Conservation (phyloP, 2,329 filamentous ascomycete genomes). For the Colletotrichum cereale region DNA sequence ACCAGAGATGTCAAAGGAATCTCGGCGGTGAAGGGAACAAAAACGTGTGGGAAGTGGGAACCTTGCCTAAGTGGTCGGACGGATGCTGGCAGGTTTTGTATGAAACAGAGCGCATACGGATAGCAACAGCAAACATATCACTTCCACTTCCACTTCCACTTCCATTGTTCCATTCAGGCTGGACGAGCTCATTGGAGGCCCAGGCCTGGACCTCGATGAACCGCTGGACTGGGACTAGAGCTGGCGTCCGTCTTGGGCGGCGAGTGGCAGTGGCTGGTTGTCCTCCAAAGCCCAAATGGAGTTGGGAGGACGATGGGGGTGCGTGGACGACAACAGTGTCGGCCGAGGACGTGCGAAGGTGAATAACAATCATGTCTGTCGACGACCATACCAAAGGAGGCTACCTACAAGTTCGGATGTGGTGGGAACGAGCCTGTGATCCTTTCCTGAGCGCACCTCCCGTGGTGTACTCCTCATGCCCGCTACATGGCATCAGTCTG, state of each 20-base stretch:
- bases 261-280: conserved; percentile 34
- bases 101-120: conserved; percentile 38
- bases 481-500: conserved; percentile 23
- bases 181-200: conserved; percentile 7
- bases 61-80: conserved; percentile 3
- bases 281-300: conserved; percentile 29
- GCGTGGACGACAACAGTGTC: conserved; percentile 12
- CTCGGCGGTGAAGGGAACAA: conserved; percentile 30
- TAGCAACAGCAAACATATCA: conserved; percentile 39
- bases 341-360: conserved; percentile 30
- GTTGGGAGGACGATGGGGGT: conserved; percentile 26
- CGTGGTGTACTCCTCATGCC: conserved; percentile 21
- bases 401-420: conserved; percentile 21
- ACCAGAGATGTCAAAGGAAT: not conserved
- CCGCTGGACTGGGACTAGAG: conserved; percentile 32
- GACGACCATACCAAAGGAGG: conserved; percentile 6
- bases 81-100: conserved; percentile 37
- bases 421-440: conserved; percentile 12
- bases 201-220: conserved; percentile 17
- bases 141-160: conserved; percentile 9
- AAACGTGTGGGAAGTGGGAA: not conserved
- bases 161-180: not conserved
- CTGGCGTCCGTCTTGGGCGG: conserved; percentile 33
- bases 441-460: conserved; percentile 26
- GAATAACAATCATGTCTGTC: conserved; percentile 20